These are phyloP conservation scores for Suillus discolor DNA, from an alignment of 768 basidiomycete genomes.

Conservation along the genomic window DNA sequence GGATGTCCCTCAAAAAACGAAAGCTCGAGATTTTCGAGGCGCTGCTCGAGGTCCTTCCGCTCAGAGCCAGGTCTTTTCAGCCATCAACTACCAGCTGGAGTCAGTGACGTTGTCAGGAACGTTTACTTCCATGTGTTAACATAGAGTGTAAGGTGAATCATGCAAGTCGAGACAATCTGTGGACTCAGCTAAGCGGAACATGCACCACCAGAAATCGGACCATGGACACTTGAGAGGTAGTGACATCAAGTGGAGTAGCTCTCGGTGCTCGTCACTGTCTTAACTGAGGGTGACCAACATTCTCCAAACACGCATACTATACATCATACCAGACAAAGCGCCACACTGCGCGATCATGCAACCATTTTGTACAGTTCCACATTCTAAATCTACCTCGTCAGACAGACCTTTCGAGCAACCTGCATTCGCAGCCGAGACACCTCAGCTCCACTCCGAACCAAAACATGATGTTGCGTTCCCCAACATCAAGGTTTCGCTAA, in stretches of 20 bases:
- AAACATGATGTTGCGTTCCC: too few relatives aligned
- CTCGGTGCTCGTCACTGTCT: background rate
- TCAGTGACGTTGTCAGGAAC: background rate
- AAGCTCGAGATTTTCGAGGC: too few relatives aligned
- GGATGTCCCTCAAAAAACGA: too few relatives aligned
- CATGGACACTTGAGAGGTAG: too few relatives aligned
- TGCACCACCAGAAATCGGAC: too few relatives aligned
- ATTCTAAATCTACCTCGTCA: background rate
- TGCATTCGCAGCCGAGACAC: background rate
- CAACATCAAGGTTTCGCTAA: too few relatives aligned
- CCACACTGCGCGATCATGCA: background rate
- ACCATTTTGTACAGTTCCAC: background rate
- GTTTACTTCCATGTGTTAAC: background rate
- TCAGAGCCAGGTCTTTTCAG: too few relatives aligned
- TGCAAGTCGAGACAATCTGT: too few relatives aligned
- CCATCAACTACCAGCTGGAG: background rate
- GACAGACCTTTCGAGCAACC: background rate
- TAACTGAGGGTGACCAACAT: too few relatives aligned
- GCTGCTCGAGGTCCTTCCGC: too few relatives aligned
- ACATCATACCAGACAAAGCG: background rate
- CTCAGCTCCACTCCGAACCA: too few relatives aligned
- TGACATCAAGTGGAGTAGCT: background rate
- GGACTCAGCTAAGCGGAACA: too few relatives aligned
- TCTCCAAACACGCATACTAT: background rate
- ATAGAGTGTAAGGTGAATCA: background rate